These are phyloP conservation scores for Polyporus arcularius DNA, from an alignment of 768 basidiomycete species.

Conservation along the genomic window DNA sequence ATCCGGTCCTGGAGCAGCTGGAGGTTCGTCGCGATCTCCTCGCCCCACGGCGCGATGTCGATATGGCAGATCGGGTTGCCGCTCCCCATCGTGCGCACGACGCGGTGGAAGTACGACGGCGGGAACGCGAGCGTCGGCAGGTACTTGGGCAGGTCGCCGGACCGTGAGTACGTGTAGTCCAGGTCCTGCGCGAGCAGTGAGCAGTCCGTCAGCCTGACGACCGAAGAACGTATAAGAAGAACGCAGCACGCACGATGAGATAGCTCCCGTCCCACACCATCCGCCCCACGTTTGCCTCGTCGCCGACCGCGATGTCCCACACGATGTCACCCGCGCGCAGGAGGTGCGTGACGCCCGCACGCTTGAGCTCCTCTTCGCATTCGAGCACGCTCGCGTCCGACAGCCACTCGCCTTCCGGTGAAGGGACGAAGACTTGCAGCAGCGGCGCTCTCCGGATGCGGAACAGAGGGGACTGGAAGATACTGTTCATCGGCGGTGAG, in stretches of 20 bases:
- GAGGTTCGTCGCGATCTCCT: conserved; percentile 70
- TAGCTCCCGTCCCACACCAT: conserved; percentile 90
- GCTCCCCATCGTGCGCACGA: conserved; percentile 56
- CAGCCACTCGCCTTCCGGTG: conserved; percentile 85
- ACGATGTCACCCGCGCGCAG: conserved; percentile 79
- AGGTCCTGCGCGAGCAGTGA: conserved; percentile 56
- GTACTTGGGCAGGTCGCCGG: conserved; percentile 80
- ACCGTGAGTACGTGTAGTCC: conserved; percentile 76
- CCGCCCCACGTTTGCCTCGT: conserved; percentile 83
- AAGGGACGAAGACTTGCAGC: conserved; percentile 81
- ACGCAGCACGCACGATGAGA: conserved; percentile 64
- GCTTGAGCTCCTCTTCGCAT: conserved; percentile 78
- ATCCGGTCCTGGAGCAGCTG: conserved; percentile 79
- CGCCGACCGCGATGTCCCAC: conserved; percentile 85
- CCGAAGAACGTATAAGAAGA: not conserved
- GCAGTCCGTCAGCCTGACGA: not conserved
- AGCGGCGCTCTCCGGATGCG: conserved; percentile 72
- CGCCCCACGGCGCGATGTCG: conserved; percentile 77
- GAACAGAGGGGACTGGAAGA: conserved; percentile 73
- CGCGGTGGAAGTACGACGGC: conserved; percentile 88
- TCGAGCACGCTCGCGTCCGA: conserved; percentile 79
- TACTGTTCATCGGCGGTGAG: conserved; percentile 1
- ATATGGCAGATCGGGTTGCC: conserved; percentile 61
- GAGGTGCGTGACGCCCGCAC: conserved; percentile 62
- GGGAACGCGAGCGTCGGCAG: conserved; percentile 79